Base-by-base conservation (phyloP, 2,329 filamentous ascomycete genomes). In the Nemania serpens region DNA sequence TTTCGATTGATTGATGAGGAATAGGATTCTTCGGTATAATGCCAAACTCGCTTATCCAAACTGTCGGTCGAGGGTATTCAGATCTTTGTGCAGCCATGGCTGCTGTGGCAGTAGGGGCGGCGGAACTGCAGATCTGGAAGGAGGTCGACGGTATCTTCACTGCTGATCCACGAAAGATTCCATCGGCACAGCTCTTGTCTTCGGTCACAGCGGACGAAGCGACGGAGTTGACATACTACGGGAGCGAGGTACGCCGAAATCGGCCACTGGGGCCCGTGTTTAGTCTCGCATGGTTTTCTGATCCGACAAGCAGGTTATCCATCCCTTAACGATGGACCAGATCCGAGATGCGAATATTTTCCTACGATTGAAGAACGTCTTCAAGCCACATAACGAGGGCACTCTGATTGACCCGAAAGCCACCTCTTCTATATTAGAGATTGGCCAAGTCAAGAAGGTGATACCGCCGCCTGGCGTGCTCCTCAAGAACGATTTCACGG, bases 301-400 rank as follows among this genome's bases (percentile, higher is more conserved):
- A 70, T n/a, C 11, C 15, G 15, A 15, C 3, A 53, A 22, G 10
- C 52, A 92, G 74, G 90, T 93, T 66, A 92, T 93, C 58, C 90
- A 93, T 70, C 90, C 90, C 25, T 88, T 91, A 73, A 93, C 90
- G 65, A 92, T 93, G 88, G 89, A 92, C 75, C 90, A 92, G 75
- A 80, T 80, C 54, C 87, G 88, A 53, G 84, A 87, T 59, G 85
- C 85, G 7, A 73, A 70, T 64, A 88, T 88, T 59, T 84, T 81
- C 6, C 84, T 89, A 66, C 83, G 86, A 55, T 85, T 88, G 71
- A 88, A 88, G 75, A 89, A 88, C 65, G 86, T 88, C 66, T 86
- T 87, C 76, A 88, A 88, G 70, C 85, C 85, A 1, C 78, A 79
- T 53, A 83, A 83, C 45, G 77, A 79, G 55, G 86, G 86, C 48